These are phyloP conservation scores for Metschnikowia colocasiae DNA, from an alignment of 805 yeast species.

Conservation along the genomic window DNA sequence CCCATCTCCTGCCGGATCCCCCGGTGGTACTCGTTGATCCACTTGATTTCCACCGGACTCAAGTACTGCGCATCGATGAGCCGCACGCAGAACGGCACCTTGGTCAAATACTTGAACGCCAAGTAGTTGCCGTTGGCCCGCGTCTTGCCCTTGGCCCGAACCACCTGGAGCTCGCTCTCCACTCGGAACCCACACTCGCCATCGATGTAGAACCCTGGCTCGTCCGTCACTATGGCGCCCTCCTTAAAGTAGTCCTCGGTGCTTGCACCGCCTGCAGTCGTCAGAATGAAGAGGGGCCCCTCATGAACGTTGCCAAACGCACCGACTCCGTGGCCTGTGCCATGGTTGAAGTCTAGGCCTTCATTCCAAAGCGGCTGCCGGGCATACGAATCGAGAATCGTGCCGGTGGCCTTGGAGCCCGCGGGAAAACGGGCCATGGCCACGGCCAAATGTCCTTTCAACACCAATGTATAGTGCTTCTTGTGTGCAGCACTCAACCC, in stretches of 20 bases:
- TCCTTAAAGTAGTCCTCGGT: conserved; percentile 35
- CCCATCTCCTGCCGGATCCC: conserved; percentile 32
- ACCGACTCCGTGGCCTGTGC: conserved; percentile 98
- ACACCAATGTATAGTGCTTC: conserved; percentile 74
- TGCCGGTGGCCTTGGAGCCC: conserved; percentile 58
- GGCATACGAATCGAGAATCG: conserved; percentile 74
- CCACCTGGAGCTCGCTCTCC: conserved; percentile 73
- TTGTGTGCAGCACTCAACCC: conserved; percentile 43
- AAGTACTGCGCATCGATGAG: conserved; percentile 34
- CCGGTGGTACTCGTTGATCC: conserved; percentile 40
- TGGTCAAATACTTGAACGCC: conserved; percentile 40
- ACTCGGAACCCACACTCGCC: conserved; percentile 88
- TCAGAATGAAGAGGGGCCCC: conserved; percentile 83
- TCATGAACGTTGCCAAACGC: conserved; percentile 89
- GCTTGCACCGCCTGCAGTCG: conserved; percentile 49
- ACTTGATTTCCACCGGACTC: conserved; percentile 27
- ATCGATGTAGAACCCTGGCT: conserved; percentile 91
- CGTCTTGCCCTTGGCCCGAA: conserved; percentile 42
- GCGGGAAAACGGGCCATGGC: conserved; percentile 77
- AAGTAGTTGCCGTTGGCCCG: conserved; percentile 26
- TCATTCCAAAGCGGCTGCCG: conserved; percentile 76
- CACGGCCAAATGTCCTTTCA: conserved; percentile 87
- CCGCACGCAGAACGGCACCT: conserved; percentile 37
- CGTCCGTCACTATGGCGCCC: conserved; percentile 83
- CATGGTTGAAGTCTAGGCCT: conserved; percentile 88